Conservation (phyloP, 2,329 filamentous ascomycete species). For the Fusarium nodosum region DNA sequence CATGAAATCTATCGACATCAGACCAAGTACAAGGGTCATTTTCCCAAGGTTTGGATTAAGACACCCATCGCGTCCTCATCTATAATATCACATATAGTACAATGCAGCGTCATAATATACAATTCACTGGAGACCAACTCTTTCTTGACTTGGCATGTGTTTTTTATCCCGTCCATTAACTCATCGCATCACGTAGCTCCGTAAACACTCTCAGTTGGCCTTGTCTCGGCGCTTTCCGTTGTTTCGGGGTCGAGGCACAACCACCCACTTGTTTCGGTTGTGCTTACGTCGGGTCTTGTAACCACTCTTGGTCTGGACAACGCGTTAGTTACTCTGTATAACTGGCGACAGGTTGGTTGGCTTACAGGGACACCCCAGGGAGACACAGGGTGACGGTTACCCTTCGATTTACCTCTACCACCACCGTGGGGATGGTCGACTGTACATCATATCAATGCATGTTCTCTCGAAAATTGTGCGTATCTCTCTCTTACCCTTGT, state of each 20-base stretch:
- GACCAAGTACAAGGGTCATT: slow-evolving; percentile 11
- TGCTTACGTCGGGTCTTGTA: slow-evolving; percentile 92
- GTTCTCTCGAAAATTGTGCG: background rate
- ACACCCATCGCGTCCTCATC: slow-evolving; percentile 38
- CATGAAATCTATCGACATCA: background rate
- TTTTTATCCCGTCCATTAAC: slow-evolving; percentile 22
- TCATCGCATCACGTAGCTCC: slow-evolving; percentile 41
- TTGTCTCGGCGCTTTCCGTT: slow-evolving; percentile 88
- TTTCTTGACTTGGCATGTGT: slow-evolving; percentile 24
- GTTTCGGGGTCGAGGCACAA: slow-evolving; percentile 85
- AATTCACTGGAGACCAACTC: slow-evolving; percentile 45
- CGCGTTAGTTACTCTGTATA: slow-evolving; percentile 26
- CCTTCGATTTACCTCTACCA: slow-evolving; percentile 99
- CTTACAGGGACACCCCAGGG: slow-evolving; percentile 96
- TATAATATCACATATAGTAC: slow-evolving; percentile 55
- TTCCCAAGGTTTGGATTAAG: slow-evolving; percentile 32
- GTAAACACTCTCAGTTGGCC: slow-evolving; percentile 56
- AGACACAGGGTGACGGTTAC: slow-evolving; percentile 93
- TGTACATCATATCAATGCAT: slow-evolving; percentile 51
- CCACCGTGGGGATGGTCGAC: slow-evolving; percentile 98
- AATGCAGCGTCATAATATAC: slow-evolving; percentile 52
- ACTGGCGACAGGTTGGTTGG: slow-evolving; percentile 47
- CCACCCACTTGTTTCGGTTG: slow-evolving; percentile 93
- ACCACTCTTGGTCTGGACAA: slow-evolving; percentile 77
- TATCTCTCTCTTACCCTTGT: slow-evolving; percentile 76